These are phyloP conservation scores for Sordariomycetes sp. DNA, from an alignment of 2,329 filamentous ascomycete species.

Conservation along the genomic window DNA sequence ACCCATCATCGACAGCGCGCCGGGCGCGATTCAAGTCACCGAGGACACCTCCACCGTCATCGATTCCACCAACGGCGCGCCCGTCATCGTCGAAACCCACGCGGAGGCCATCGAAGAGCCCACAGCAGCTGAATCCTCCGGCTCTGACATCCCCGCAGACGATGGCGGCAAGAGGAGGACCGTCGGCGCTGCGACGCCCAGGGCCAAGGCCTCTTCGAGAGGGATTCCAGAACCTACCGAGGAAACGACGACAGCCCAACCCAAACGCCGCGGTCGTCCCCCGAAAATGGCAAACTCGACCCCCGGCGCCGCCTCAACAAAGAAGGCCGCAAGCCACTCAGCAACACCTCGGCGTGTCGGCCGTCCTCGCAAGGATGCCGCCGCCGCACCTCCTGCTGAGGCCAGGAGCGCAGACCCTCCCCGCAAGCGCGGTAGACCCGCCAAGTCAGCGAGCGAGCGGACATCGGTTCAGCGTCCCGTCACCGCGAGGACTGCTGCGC, in stretches of 20 bases:
- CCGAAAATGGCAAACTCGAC: neutral
- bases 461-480: neutral
- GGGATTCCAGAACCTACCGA: neutral
- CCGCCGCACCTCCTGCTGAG: too few relatives aligned
- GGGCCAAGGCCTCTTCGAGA: neutral
- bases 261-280: neutral
- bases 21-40: neutral
- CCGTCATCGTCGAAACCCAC: neutral
- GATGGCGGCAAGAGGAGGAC: constrained; percentile 1
- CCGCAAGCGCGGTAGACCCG: neutral
- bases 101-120: neutral
- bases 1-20: neutral
- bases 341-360: too few relatives aligned
- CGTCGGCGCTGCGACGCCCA: neutral
- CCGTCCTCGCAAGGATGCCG: too few relatives aligned
- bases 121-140: neutral
- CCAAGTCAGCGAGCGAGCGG: neutral
- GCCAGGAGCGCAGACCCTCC: neutral
- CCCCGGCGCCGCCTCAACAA: neutral
- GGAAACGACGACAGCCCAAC: neutral
- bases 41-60: neutral
- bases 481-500: neutral
- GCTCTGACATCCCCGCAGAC: neutral
- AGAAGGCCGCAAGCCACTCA: too few relatives aligned
- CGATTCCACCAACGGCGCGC: neutral